Evolutionary conservation across 2,329 filamentous ascomycete species (phyloP).

Genomic region (Hymenoscyphus linearis): DNA sequence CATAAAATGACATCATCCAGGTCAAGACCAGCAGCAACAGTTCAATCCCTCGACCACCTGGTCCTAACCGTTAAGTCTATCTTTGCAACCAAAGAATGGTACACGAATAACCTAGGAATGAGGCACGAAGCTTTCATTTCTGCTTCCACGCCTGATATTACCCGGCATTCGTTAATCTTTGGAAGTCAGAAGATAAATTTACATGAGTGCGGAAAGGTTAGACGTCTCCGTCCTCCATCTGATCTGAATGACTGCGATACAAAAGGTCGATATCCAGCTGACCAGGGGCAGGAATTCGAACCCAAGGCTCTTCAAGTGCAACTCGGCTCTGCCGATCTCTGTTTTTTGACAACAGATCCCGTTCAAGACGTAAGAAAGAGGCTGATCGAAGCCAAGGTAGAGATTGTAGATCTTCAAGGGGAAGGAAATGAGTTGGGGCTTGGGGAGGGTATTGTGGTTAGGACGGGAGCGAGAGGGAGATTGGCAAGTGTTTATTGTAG

Average conservation of each 20-base stretch:
- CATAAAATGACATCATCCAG: neutral
- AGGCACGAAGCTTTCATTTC: constrained; percentile 46
- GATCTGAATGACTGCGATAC: neutral
- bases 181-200: constrained; percentile 58
- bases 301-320: constrained; percentile 50
- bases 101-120: constrained; percentile 53
- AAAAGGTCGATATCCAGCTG: neutral
- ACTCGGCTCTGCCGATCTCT: constrained; percentile 54
- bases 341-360: constrained; percentile 50
- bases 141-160: constrained; percentile 31
- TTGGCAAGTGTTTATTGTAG: constrained; percentile 54
- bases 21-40: constrained; percentile 17
- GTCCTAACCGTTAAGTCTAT: constrained; percentile 53
- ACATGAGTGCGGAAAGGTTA: constrained; percentile 45
- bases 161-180: constrained; percentile 50
- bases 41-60: constrained; percentile 47
- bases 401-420: constrained; percentile 36
- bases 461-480: constrained; percentile 51
- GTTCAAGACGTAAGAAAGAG: constrained; percentile 41
- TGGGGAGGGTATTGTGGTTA: constrained; percentile 45
- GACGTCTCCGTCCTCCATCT: neutral
- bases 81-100: constrained; percentile 46
- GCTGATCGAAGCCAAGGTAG: constrained; percentile 40
- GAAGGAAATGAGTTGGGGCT: constrained; percentile 16
- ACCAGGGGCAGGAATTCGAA: constrained; percentile 43